Evolutionary conservation across 1,284 basidiomycete genomes (phyloP).

Genomic region (Puccinia novopanici): DNA sequence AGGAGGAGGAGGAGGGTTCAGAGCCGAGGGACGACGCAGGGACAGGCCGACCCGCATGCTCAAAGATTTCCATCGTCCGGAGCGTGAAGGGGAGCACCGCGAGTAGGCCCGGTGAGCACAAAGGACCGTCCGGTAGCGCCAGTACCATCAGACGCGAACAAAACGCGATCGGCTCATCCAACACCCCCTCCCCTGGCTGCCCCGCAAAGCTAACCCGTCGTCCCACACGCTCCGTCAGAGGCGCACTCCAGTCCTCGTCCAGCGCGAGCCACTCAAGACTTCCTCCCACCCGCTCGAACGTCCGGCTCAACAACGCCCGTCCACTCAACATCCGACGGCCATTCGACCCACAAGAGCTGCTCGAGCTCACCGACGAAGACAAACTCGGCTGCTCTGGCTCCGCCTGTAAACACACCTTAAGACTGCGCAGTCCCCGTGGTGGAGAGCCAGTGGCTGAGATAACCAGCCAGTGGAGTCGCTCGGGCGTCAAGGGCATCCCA

Average conservation of each 20-base stretch:
- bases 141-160: constrained; percentile 3
- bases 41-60: background rate
- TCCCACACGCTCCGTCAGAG: background rate
- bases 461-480: constrained; percentile 28
- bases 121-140: background rate
- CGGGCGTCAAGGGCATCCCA: constrained; percentile 23
- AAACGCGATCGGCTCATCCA: constrained; percentile 28
- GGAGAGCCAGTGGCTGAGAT: background rate
- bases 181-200: constrained; percentile 17
- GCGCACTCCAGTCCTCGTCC: constrained; percentile 29
- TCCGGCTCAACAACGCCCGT: constrained; percentile 10
- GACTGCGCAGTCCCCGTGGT: background rate
- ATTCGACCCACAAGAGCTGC: constrained; percentile 5
- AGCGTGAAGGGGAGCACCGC: constrained; percentile 16
- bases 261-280: constrained; percentile 9
- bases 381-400: background rate
- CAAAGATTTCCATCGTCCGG: constrained; percentile 18
- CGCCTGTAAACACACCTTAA: constrained; percentile 25
- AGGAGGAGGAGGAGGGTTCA: background rate
- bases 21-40: background rate
- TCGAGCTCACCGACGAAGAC: constrained; percentile 25
- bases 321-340: background rate
- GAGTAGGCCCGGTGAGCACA: constrained; percentile 8
- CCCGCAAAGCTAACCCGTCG: constrained; percentile 17
- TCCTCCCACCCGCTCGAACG: constrained; percentile 25